A percentile compares a stretch with the other conserved stretches of the same genome.
Conservation (phyloP, 495 filamentous ascomycete genomes). For the Xylaria flabelliformis region DNA sequence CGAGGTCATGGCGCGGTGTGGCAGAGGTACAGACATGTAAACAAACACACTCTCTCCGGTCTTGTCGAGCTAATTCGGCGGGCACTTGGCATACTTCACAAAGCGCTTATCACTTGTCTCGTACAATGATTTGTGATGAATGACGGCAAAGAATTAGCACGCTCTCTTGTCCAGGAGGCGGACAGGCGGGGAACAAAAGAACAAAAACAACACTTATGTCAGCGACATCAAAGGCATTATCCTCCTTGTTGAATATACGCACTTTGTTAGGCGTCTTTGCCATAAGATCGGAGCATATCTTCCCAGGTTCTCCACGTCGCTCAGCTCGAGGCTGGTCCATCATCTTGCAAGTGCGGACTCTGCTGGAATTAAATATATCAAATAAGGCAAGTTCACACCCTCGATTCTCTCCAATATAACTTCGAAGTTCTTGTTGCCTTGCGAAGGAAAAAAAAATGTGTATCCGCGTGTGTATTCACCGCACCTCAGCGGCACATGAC, state of each 20-base stretch:
- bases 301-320: background rate
- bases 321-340: background rate
- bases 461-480: slow-evolving; percentile 6
- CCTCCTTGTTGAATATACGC: background rate
- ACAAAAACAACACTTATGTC: background rate
- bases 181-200: background rate
- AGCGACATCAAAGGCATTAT: background rate
- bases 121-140: background rate
- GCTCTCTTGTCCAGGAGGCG: background rate
- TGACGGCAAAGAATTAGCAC: background rate
- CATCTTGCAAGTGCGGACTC: background rate
- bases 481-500: slow-evolving; percentile 30
- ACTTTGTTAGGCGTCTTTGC: background rate
- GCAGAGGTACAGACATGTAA: too few species aligned
- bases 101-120: background rate
- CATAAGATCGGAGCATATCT: background rate
- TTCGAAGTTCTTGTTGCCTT: background rate
- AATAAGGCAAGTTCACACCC: background rate
- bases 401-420: background rate
- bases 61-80: background rate
- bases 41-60: background rate
- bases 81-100: background rate
- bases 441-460: background rate
- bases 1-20: background rate
- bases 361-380: background rate